Evolutionary conservation across 2,329 filamentous ascomycete genomes (phyloP), one percentile per base, ranked within the genome.

Genomic region (Amylocarpus encephaloides): DNA sequence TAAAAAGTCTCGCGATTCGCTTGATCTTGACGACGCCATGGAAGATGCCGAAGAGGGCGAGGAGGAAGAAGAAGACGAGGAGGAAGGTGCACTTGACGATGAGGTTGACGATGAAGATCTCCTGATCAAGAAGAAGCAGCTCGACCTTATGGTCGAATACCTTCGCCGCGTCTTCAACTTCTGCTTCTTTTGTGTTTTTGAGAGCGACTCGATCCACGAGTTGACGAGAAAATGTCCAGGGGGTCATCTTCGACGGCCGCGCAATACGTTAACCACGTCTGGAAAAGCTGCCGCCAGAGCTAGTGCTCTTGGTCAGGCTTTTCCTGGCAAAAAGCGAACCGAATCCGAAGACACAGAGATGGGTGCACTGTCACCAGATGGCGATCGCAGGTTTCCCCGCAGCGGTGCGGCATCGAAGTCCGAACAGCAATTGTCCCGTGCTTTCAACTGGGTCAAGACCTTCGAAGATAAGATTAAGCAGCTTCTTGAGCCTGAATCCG

Each of bases 181-280:
- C 72, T 98, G 93, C 73, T 96, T 98, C 75, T 98, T 97, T 74
- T 98, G 93, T 67, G 94, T 98, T 5, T 97, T 98, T 60, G 93
- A 98, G 70, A 93, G 90, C 64, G 93, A 98, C 68, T 97, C 92
- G 0, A 85, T 97, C 18, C 93, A 98, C 64, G 93, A 98, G 70
- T 76, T 98, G 58, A 91, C 88, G 36, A 83, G 93, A 52, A 97
- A 98, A 71, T 98, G 93, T 62, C 90, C 93, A 22, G 93, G 93
- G 38, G 93, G 93, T n/a, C 93, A 98, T 74, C 81, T 98, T 54
- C 88, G 93, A 55, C 85, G 93, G 43, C 93, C 93, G 35, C 80
- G 91, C 50, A 86, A 86, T 62, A 95, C 89, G 33, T 77, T 97
- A 32, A 93, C 86, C 4, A 85, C 81, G 11, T 77, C 88, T 22